phyloP scores from a whole-genome alignment of 208 protist genomes.

The Acanthamoeba triangularis region DNA sequence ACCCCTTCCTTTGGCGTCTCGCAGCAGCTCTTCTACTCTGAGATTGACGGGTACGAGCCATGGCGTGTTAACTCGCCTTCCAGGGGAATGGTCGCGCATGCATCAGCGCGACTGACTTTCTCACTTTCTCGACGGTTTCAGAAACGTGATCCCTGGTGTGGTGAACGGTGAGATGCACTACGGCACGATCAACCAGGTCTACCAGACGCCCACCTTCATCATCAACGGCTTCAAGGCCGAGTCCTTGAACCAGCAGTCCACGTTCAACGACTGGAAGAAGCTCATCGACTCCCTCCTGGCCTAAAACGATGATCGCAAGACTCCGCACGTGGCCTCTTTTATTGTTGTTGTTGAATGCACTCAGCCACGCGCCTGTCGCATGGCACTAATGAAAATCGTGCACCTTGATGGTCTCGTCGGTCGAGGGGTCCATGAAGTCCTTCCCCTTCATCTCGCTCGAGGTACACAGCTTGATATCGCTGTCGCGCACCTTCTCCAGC shows the following conservation, averaged over 20 bases:
- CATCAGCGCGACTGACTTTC: too few relatives aligned
- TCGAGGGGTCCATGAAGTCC: conserved; percentile 61
- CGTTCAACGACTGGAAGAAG: conserved; percentile 6
- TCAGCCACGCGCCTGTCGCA: not conserved
- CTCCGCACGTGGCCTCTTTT: too few relatives aligned
- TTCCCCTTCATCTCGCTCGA: conserved; percentile 22
- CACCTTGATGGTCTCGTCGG: conserved; percentile 22
- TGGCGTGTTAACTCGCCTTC: too few relatives aligned
- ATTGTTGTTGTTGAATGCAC: too few relatives aligned
- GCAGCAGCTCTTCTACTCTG: not conserved
- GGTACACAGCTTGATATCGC: conserved; percentile 49
- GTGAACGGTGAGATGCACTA: conserved; percentile 3
- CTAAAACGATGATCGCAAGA: not conserved
- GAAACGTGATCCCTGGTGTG: too few relatives aligned
- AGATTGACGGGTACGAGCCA: not conserved
- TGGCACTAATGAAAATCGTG: conserved; percentile 41
- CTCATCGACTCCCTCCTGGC: not conserved
- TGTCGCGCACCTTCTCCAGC: conserved; percentile 56
- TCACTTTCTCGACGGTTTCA: too few relatives aligned
- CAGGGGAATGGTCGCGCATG: too few relatives aligned
- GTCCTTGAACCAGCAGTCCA: not conserved
- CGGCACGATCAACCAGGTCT: conserved; percentile 60
- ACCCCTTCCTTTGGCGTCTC: not conserved
- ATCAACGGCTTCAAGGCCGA: conserved; percentile 71
- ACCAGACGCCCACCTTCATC: conserved; percentile 41